Percentiles rank a stretch among this genome's conserved stretches.
These are phyloP conservation scores for Cinchona pubescens DNA, from an alignment of 257 asterid genomes.

Conservation along the genomic window DNA sequence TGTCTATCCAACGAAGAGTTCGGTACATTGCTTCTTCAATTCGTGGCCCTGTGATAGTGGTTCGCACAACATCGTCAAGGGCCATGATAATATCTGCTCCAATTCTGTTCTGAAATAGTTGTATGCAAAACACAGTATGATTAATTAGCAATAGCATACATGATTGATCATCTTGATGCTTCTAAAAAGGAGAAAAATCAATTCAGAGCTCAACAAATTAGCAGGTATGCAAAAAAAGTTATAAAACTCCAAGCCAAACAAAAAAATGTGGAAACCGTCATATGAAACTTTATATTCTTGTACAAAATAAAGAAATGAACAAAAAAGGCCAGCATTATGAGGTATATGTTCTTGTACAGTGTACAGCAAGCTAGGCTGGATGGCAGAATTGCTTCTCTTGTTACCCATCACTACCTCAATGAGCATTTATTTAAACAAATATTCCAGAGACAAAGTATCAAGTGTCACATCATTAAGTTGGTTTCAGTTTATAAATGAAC, in stretches of 20 bases:
- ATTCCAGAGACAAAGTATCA: constrained; percentile 3
- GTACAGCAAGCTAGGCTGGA: neutral
- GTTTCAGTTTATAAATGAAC: too few species aligned
- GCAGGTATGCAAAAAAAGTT: neutral
- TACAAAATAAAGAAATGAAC: too few species aligned
- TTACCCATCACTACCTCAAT: neutral
- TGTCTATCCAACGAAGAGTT: constrained; percentile 98
- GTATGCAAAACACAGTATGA: constrained; percentile 21
- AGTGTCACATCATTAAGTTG: constrained; percentile 1
- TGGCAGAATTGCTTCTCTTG: neutral
- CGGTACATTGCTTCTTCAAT: constrained; percentile 98
- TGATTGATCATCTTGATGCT: neutral
- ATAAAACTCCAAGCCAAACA: neutral
- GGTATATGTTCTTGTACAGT: neutral
- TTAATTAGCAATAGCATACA: neutral
- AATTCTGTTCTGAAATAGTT: constrained; percentile 73
- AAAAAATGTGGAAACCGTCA: too few species aligned
- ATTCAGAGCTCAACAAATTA: neutral
- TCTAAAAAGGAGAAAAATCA: neutral
- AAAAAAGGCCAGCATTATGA: neutral
- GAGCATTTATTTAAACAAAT: neutral
- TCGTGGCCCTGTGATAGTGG: constrained; percentile 94
- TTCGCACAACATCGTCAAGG: constrained; percentile 96
- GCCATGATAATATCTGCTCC: constrained; percentile 99
- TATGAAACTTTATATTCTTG: too few species aligned